phyloP scores from a whole-genome alignment of 139 green algal genomes.

The Chlorella sorokiniana region DNA sequence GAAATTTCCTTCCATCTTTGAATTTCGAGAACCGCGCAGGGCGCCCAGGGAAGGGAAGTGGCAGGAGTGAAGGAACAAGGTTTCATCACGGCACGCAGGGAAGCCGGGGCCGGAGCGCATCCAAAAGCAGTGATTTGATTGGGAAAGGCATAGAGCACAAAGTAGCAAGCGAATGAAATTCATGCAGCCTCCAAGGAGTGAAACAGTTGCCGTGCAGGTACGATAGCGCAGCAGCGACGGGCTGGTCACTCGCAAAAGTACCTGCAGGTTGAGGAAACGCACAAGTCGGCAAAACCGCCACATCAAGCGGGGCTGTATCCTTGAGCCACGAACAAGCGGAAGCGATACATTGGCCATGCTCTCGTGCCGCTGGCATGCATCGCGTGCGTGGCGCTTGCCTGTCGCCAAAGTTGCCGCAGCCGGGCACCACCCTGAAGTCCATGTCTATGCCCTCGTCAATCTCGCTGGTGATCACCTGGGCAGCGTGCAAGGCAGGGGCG shows the following conservation, averaged over 20 bases:
- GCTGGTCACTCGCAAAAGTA: not conserved
- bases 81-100: no score
- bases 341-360: not conserved
- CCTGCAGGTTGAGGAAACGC: not conserved
- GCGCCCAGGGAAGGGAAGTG: no score
- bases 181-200: no score
- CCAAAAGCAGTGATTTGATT: no score
- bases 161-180: no score
- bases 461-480: slow-evolving; percentile 89
- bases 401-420: slow-evolving; percentile 75
- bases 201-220: no score
- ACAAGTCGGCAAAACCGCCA: not conserved
- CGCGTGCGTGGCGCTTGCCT: not conserved
- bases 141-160: no score
- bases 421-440: slow-evolving; percentile 85
- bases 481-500: not conserved
- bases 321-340: not conserved
- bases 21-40: no score
- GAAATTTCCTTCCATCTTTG: no score
- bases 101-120: no score
- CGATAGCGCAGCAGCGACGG: not conserved
- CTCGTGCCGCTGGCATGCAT: not conserved
- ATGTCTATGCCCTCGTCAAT: slow-evolving; percentile 89
- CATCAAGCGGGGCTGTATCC: not conserved
- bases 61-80: no score